Evolutionary conservation across 805 yeast species (phyloP).

Genomic region (Zygosaccharomyces kombuchaensis): DNA sequence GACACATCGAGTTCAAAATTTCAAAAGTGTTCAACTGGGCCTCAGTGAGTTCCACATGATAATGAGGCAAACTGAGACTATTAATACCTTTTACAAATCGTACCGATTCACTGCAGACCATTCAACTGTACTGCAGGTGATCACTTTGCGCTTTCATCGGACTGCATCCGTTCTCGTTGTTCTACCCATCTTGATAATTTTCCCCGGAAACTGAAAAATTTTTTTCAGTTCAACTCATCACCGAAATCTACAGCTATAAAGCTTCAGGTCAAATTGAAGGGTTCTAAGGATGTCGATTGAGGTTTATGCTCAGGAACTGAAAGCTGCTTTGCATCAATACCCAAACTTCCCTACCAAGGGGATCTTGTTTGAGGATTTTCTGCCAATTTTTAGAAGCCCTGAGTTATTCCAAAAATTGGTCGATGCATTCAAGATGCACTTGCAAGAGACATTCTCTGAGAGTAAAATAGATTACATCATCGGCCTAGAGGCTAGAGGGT

Average conservation of each 20-base stretch:
- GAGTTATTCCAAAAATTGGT: conserved; percentile 73
- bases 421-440: conserved; percentile 71
- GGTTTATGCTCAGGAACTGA: conserved; percentile 43
- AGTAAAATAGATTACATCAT: conserved; percentile 79
- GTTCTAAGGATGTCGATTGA: conserved; percentile 25
- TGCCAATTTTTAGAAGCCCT: conserved; percentile 89
- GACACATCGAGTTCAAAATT: conserved; percentile 27
- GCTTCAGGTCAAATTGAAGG: background rate
- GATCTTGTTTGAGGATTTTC: conserved; percentile 88
- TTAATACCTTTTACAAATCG: conserved; percentile 2
- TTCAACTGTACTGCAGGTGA: background rate
- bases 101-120: background rate
- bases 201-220: conserved; percentile 3
- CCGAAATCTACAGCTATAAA: background rate
- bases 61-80: conserved; percentile 16
- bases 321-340: conserved; percentile 63
- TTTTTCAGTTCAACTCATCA: conserved; percentile 3
- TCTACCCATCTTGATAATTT: background rate
- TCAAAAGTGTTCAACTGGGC: conserved; percentile 24
- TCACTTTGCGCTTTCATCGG: background rate
- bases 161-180: background rate
- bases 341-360: conserved; percentile 95
- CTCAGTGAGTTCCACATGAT: conserved; percentile 27
- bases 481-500: conserved; percentile 96
- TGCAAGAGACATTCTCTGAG: conserved; percentile 51